Conservation (phyloP, 192 early-diverging fungal species). For the Backusella westeae region DNA sequence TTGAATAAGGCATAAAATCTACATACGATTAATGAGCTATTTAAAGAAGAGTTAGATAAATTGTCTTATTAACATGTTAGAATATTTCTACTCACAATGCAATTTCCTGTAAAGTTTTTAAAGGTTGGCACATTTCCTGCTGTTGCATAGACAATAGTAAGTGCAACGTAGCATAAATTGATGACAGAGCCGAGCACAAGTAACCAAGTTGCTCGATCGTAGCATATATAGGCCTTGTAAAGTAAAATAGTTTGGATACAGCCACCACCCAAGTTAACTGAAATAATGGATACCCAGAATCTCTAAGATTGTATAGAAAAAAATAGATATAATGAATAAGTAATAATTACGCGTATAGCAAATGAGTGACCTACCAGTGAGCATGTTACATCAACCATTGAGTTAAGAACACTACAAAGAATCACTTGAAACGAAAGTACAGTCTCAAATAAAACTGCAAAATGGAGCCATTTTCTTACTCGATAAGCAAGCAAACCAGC, state of each 20-base stretch:
- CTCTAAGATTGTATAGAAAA: constrained; percentile 6
- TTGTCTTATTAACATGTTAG: not conserved
- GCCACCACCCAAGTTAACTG: constrained; percentile 33
- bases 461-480: constrained; percentile 23
- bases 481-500: constrained; percentile 1
- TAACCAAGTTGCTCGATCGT: constrained; percentile 24
- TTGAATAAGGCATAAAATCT: not conserved
- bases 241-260: constrained; percentile 32
- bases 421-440: constrained; percentile 20
- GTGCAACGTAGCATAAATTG: constrained; percentile 24
- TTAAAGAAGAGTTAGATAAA: not conserved
- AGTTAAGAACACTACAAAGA: constrained; percentile 22
- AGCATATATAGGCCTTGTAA: constrained; percentile 36
- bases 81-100: constrained; percentile 13
- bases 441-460: constrained; percentile 20
- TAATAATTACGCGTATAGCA: not conserved
- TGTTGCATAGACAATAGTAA: constrained; percentile 28
- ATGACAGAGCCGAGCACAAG: constrained; percentile 21
- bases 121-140: constrained; percentile 15
- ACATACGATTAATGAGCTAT: constrained; percentile 26
- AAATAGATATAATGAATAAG: not conserved
- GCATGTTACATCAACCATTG: constrained; percentile 15
- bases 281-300: constrained; percentile 32
- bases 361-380: constrained; percentile 11
- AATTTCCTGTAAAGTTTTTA: constrained; percentile 29